Evolutionary conservation across 495 filamentous ascomycete genomes (phyloP).

Genomic region (Clohesyomyces aquaticus): DNA sequence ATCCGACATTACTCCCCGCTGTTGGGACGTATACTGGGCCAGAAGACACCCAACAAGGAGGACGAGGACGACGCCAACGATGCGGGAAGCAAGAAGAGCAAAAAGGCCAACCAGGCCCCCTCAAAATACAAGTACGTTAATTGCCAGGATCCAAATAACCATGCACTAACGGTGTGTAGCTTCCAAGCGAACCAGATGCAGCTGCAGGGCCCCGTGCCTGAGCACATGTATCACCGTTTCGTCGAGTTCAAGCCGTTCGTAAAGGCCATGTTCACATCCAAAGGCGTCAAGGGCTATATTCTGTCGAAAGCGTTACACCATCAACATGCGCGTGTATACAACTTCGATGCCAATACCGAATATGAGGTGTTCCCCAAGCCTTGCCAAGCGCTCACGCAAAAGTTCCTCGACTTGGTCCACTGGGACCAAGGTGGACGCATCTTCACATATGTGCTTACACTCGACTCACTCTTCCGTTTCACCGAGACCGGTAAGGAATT

Average conservation of each 20-base stretch:
- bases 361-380: constrained; percentile 60
- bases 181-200: constrained; percentile 96
- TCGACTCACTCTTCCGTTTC: constrained; percentile 84
- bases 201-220: constrained; percentile 78
- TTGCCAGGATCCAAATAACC: background rate
- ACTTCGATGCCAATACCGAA: constrained; percentile 73
- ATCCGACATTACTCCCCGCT: constrained; percentile 85
- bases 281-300: constrained; percentile 74
- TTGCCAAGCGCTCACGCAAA: constrained; percentile 67
- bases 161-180: constrained; percentile 60
- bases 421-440: constrained; percentile 82
- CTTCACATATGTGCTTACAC: constrained; percentile 89
- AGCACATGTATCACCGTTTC: constrained; percentile 80
- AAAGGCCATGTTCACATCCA: constrained; percentile 80
- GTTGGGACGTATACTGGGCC: constrained; percentile 79
- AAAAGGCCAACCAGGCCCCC: constrained; percentile 56
- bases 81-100: too few species aligned
- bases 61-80: too few species aligned
- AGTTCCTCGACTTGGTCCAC: constrained; percentile 85
- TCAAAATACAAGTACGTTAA: constrained; percentile 73
- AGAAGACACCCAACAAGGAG: constrained; percentile 62
- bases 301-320: constrained; percentile 85
- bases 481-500: constrained; percentile 96
- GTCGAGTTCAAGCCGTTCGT: constrained; percentile 93
- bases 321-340: constrained; percentile 87